These are phyloP conservation scores for Botrytis pseudocinerea DNA, from an alignment of 2,329 filamentous ascomycete species.

Conservation along the genomic window DNA sequence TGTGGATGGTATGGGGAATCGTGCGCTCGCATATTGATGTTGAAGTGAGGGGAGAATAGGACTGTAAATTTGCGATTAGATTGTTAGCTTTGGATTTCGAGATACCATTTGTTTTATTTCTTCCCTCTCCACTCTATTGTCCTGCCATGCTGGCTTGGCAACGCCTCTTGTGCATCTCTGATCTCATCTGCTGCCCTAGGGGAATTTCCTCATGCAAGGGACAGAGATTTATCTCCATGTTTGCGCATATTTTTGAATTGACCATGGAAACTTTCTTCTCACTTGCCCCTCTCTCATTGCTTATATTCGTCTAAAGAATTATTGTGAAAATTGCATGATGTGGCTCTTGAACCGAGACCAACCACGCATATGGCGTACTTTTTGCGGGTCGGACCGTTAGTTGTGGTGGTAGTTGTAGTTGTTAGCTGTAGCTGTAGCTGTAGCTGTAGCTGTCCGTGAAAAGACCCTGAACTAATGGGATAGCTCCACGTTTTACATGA, in stretches of 20 bases:
- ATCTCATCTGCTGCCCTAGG: conserved; percentile 3
- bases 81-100: conserved; percentile 17
- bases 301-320: neutral
- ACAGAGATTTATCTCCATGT: neutral
- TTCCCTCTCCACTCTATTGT: neutral
- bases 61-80: neutral
- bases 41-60: neutral
- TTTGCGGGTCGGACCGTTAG: conserved; percentile 10
- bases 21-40: conserved; percentile 10
- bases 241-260: neutral
- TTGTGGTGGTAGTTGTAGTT: neutral
- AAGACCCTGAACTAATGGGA: conserved; percentile 5
- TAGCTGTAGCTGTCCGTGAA: neutral
- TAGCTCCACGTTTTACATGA: conserved; percentile 3
- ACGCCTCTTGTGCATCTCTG: neutral
- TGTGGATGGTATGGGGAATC: neutral
- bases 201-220: conserved; percentile 1
- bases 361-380: neutral
- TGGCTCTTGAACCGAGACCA: neutral
- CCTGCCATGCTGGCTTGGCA: conserved; percentile 2
- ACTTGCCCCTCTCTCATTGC: neutral
- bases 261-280: neutral
- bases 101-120: conserved; percentile 4
- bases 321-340: neutral
- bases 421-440: neutral